These are phyloP conservation scores for Solanum hybrid DNA, from an alignment of 305 asterid genomes.

Conservation along the genomic window DNA sequence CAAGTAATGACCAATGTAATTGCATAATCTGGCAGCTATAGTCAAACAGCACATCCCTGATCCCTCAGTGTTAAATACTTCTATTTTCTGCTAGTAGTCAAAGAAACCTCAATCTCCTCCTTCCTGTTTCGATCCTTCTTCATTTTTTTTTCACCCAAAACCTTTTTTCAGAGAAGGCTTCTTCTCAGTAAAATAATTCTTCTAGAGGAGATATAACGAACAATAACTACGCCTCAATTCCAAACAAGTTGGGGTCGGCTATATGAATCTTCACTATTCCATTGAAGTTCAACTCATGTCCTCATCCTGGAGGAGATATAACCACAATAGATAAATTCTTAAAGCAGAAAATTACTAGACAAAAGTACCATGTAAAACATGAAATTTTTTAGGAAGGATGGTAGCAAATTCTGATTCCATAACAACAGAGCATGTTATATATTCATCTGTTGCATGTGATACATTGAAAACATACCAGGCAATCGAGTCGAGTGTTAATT, in stretches of 20 bases:
- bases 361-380: background rate
- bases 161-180: background rate
- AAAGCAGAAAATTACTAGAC: background rate
- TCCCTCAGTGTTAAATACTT: background rate
- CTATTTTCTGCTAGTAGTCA: background rate
- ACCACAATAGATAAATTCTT: background rate
- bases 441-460: background rate
- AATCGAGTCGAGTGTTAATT: slow-evolving; percentile 84
- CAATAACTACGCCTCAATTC: background rate
- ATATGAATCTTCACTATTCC: background rate
- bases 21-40: background rate
- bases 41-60: background rate
- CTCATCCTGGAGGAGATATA: background rate
- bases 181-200: background rate
- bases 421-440: background rate
- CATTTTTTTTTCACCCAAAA: background rate
- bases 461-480: slow-evolving; percentile 48
- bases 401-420: background rate
- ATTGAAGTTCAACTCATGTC: background rate
- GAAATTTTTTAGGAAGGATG: background rate
- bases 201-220: background rate
- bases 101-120: background rate
- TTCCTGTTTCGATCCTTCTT: background rate
- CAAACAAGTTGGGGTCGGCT: background rate
- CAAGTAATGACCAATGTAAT: background rate